Evolutionary conservation across 345 rosid species (phyloP).

Genomic region (Ceriops tagal): DNA sequence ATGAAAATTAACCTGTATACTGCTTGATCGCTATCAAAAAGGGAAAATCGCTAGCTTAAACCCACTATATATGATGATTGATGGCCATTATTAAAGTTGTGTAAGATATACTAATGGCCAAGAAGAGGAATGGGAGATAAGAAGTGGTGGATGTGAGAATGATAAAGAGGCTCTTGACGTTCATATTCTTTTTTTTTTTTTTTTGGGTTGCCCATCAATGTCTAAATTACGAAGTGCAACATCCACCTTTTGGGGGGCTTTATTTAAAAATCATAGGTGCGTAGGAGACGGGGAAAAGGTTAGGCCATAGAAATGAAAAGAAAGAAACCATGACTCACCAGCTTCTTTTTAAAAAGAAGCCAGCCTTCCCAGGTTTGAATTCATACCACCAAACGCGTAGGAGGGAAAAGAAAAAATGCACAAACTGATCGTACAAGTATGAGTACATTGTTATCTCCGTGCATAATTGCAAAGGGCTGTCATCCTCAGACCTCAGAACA

Average conservation of each 20-base stretch:
- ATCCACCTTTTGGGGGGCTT: not conserved
- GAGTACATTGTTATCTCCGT: not conserved
- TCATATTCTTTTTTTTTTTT: not conserved
- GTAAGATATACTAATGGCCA: not conserved
- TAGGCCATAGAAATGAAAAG: not conserved
- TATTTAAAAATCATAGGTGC: not conserved
- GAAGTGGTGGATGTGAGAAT: not conserved
- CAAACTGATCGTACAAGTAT: not conserved
- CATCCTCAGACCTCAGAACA: not conserved
- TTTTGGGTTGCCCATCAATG: not conserved
- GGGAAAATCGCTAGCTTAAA: too few relatives aligned
- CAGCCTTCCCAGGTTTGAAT: not conserved
- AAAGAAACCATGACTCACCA: not conserved
- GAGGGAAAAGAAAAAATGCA: not conserved
- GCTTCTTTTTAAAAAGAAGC: slow-evolving; percentile 2
- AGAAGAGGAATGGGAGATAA: not conserved
- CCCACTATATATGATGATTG: not conserved
- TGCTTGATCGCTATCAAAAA: too few relatives aligned
- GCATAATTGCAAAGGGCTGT: not conserved
- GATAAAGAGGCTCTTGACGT: not conserved
- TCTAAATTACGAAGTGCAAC: not conserved
- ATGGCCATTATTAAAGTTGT: not conserved
- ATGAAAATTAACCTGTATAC: too few relatives aligned
- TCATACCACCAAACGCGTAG: not conserved
- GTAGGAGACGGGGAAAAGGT: slow-evolving; percentile 3